These are phyloP conservation scores for Pseudocercospora eumusae DNA, from an alignment of 2,329 filamentous ascomycete genomes.

Conservation along the genomic window DNA sequence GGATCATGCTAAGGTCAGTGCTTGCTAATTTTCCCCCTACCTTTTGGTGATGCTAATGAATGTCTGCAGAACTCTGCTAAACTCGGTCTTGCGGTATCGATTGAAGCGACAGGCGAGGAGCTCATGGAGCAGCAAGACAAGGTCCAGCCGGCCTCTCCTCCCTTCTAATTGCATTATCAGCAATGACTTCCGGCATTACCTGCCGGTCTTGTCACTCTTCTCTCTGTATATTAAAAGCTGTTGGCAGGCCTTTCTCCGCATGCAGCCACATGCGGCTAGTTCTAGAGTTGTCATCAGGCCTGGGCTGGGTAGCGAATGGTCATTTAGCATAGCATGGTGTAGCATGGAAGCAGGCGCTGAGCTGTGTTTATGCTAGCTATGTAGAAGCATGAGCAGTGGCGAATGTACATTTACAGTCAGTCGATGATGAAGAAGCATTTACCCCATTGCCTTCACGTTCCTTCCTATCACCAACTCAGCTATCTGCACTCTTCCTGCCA, in stretches of 20 bases:
- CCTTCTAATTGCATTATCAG: slow-evolving; percentile 33
- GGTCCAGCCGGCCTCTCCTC: slow-evolving; percentile 48
- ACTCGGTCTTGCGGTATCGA: slow-evolving; percentile 89
- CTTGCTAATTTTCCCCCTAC: too few species aligned
- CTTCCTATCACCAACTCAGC: background rate
- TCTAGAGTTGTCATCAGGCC: slow-evolving; percentile 11
- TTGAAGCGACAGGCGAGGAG: slow-evolving; percentile 82
- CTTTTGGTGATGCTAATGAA: too few species aligned
- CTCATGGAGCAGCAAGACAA: slow-evolving; percentile 75
- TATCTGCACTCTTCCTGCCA: background rate
- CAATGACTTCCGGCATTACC: background rate
- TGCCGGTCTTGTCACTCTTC: slow-evolving; percentile 23
- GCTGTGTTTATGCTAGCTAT: slow-evolving; percentile 19
- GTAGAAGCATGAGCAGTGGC: slow-evolving; percentile 21
- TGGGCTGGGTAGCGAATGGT: slow-evolving; percentile 13
- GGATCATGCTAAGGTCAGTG: slow-evolving; percentile 87
- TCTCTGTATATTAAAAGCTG: slow-evolving; percentile 31
- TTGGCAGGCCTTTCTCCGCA: slow-evolving; percentile 13
- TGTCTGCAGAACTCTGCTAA: slow-evolving; percentile 97
- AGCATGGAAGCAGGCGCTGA: slow-evolving; percentile 16
- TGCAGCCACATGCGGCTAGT: slow-evolving; percentile 24
- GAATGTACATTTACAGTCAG: slow-evolving; percentile 24
- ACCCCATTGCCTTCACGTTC: background rate
- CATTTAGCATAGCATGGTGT: slow-evolving; percentile 24
- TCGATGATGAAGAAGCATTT: background rate